These are phyloP conservation scores for Saccharomyces uvarum DNA, from an alignment of 1,139 yeast species.

Conservation along the genomic window DNA sequence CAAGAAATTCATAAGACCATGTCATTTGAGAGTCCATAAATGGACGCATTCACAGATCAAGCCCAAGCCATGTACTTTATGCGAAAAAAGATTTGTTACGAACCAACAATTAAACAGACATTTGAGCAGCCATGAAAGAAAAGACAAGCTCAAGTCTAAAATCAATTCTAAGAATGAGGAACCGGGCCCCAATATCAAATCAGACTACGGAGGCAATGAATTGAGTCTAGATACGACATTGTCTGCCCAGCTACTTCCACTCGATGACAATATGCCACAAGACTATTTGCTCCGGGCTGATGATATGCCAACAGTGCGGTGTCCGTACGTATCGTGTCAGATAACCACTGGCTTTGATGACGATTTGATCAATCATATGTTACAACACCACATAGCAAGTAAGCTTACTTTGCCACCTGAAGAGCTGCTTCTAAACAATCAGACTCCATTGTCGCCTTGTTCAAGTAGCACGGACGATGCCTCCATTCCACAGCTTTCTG, in stretches of 20 bases:
- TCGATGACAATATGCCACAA: conserved; percentile 2
- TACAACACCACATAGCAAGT: conserved; percentile 15
- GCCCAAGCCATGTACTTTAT: conserved; percentile 56
- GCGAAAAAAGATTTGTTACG: conserved; percentile 53
- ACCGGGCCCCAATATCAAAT: neutral
- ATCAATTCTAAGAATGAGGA: neutral
- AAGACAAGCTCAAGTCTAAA: conserved; percentile 1
- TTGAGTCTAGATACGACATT: neutral
- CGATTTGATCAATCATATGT: conserved; percentile 16
- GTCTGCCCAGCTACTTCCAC: neutral
- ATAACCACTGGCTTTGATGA: conserved; percentile 8
- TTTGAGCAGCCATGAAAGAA: conserved; percentile 46
- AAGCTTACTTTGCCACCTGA: conserved; percentile 6
- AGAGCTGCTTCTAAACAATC: neutral
- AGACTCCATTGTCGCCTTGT: conserved; percentile 1
- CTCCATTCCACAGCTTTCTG: neutral
- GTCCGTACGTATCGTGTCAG: conserved; percentile 19
- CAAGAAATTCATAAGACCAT: conserved; percentile 60
- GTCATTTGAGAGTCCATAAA: conserved; percentile 59
- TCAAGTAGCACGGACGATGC: neutral
- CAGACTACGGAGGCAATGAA: neutral
- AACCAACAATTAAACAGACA: conserved; percentile 79
- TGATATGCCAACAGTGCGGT: conserved; percentile 7
- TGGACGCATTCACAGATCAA: conserved; percentile 59
- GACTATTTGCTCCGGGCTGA: neutral